phyloP scores from a whole-genome alignment of 768 basidiomycete species.

The Punctularia strigosozonata region DNA sequence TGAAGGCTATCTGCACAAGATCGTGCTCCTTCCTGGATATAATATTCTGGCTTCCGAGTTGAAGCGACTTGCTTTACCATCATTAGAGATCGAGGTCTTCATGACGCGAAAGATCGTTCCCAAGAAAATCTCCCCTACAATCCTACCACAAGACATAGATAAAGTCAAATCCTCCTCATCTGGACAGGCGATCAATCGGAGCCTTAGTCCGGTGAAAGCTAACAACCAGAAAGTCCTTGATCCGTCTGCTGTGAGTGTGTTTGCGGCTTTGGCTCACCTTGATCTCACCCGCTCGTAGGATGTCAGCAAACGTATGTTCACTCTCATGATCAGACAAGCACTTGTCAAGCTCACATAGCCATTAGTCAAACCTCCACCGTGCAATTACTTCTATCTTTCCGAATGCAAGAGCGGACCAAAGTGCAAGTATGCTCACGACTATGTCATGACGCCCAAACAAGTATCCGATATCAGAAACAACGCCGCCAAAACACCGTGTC shows the following conservation, averaged over 20 bases:
- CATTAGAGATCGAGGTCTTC: constrained; percentile 24
- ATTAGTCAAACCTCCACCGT: constrained; percentile 24
- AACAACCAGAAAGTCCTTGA: not conserved
- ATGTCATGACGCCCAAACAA: constrained; percentile 17
- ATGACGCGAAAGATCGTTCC: constrained; percentile 17
- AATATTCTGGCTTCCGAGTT: constrained; percentile 23
- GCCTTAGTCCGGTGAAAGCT: not conserved
- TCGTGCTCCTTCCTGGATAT: constrained; percentile 28
- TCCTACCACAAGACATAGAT: constrained; percentile 15
- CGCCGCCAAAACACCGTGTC: constrained; percentile 24
- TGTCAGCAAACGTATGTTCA: constrained; percentile 18
- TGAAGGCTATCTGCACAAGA: constrained; percentile 24
- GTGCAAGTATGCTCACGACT: constrained; percentile 24
- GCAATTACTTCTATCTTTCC: constrained; percentile 24
- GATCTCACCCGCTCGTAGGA: constrained; percentile 10
- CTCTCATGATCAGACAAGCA: not conserved
- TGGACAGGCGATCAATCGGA: no score
- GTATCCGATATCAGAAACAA: constrained; percentile 18
- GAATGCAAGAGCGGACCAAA: constrained; percentile 18
- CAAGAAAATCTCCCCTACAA: constrained; percentile 3
- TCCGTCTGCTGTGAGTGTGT: not conserved
- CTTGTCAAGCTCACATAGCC: not conserved
- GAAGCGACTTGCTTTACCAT: constrained; percentile 17
- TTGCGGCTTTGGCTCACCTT: not conserved
- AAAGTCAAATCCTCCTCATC: constrained; percentile 7